These are phyloP conservation scores for Rhodotorula kratochvilovae DNA, from an alignment of 768 basidiomycete genomes.

Conservation along the genomic window DNA sequence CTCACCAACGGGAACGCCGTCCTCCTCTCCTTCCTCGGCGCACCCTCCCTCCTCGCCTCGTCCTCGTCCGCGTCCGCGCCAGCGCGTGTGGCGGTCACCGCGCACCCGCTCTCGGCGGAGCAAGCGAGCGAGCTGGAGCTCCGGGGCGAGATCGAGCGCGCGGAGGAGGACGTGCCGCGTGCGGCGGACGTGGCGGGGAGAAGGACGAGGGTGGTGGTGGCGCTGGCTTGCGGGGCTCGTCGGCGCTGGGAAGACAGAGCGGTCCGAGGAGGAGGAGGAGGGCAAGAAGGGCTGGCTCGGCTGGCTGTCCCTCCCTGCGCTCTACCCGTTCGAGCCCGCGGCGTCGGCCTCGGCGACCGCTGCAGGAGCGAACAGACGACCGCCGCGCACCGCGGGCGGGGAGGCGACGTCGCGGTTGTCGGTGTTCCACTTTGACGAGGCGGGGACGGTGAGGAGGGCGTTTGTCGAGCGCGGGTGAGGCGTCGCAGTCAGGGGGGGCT, in stretches of 20 bases:
- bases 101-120: constrained; percentile 6
- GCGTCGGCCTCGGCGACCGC: too few relatives aligned
- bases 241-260: too few relatives aligned
- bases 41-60: not conserved
- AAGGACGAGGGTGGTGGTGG: not conserved
- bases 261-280: not conserved
- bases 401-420: constrained; percentile 1
- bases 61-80: not conserved
- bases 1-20: constrained; percentile 25
- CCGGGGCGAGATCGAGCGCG: not conserved
- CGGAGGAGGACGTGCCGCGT: not conserved
- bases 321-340: not conserved
- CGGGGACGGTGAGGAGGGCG: constrained; percentile 8
- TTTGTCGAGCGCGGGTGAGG: not conserved
- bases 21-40: constrained; percentile 26
- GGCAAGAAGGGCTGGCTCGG: not conserved
- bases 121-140: not conserved
- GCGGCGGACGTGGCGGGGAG: too few relatives aligned
- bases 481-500: not conserved
- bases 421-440: constrained; percentile 6
- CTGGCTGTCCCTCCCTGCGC: not conserved
- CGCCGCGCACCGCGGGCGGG: not conserved
- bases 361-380: too few relatives aligned
- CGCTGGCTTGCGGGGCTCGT: not conserved
- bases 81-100: not conserved